Conservation (phyloP, 2,329 filamentous ascomycete species). For the Colletotrichum gigasporum region DNA sequence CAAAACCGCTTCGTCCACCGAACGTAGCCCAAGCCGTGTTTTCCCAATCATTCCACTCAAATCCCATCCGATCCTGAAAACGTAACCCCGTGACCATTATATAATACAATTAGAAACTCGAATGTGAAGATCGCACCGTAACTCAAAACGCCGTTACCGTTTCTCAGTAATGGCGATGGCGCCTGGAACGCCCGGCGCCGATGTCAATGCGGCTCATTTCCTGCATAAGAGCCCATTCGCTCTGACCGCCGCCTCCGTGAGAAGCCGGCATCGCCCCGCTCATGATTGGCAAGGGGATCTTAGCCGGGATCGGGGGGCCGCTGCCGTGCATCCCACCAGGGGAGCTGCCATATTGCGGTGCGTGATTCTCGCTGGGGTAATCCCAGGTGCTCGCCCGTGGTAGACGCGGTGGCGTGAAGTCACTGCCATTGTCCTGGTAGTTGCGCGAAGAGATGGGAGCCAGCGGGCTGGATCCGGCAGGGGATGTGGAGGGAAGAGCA, state of each 20-base stretch:
- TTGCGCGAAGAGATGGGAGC: constrained; percentile 63
- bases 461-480: constrained; percentile 57
- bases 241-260: constrained; percentile 49
- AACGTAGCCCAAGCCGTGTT: constrained; percentile 11
- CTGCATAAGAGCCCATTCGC: constrained; percentile 70
- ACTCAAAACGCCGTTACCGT: not conserved
- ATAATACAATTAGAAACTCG: constrained; percentile 13
- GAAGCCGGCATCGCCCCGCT: constrained; percentile 47
- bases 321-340: constrained; percentile 36
- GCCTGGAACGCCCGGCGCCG: constrained; percentile 66
- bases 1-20: not conserved
- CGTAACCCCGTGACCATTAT: constrained; percentile 5
- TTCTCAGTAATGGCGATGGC: constrained; percentile 55
- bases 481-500: constrained; percentile 47
- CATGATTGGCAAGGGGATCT: constrained; percentile 67
- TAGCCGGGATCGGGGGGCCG: constrained; percentile 73
- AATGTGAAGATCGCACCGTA: not conserved
- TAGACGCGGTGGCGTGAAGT: constrained; percentile 53
- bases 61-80: constrained; percentile 1
- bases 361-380: constrained; percentile 62
- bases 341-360: constrained; percentile 46
- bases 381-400: constrained; percentile 62
- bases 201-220: constrained; percentile 77
- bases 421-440: constrained; percentile 53
- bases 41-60: not conserved